Percentiles rank a stretch among this genome's conserved stretches.
Evolutionary conservation across 2,329 filamentous ascomycete genomes (phyloP).

Genomic region (Cyanodermella asteris): DNA sequence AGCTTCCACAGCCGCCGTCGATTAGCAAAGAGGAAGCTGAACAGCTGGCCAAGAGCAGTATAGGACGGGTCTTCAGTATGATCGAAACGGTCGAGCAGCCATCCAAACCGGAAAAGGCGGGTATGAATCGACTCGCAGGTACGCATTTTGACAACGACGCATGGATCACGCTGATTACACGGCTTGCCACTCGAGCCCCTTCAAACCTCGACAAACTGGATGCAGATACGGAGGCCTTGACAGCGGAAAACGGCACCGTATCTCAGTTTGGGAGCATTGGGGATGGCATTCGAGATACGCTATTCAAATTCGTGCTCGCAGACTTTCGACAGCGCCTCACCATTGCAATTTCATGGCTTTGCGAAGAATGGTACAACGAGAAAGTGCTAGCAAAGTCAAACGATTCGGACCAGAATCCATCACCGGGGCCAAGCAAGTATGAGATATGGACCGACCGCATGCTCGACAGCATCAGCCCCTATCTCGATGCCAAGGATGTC

Average conservation of each 20-base stretch:
- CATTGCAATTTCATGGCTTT: constrained; percentile 79
- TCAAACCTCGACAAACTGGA: constrained; percentile 44
- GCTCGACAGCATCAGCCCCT: constrained; percentile 75
- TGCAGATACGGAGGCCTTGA: constrained; percentile 30
- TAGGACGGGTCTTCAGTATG: constrained; percentile 57
- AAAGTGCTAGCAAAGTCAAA: constrained; percentile 28
- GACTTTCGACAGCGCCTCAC: constrained; percentile 83
- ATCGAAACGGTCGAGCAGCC: constrained; percentile 52
- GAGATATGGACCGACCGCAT: constrained; percentile 58
- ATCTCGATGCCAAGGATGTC: constrained; percentile 77
- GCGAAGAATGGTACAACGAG: constrained; percentile 96
- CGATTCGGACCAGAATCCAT: constrained; percentile 17
- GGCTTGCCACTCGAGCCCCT: constrained; percentile 60
- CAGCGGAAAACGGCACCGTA: constrained; percentile 11
- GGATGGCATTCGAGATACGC: constrained; percentile 52
- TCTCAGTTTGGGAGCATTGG: constrained; percentile 30
- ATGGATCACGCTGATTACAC: constrained; percentile 72
- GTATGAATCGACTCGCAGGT: constrained; percentile 66
- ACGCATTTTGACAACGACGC: constrained; percentile 69
- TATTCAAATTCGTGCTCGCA: constrained; percentile 73
- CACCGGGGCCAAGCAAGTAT: constrained; percentile 28
- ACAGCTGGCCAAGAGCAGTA: constrained; percentile 52
- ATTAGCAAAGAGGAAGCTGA: constrained; percentile 49
- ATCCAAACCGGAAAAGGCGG: constrained; percentile 39
- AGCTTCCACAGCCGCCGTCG: constrained; percentile 52